Percentiles rank a stretch among this genome's conserved stretches.
phyloP scores from a whole-genome alignment of 331 rosid genomes.

The Phaseolus coccineus region DNA sequence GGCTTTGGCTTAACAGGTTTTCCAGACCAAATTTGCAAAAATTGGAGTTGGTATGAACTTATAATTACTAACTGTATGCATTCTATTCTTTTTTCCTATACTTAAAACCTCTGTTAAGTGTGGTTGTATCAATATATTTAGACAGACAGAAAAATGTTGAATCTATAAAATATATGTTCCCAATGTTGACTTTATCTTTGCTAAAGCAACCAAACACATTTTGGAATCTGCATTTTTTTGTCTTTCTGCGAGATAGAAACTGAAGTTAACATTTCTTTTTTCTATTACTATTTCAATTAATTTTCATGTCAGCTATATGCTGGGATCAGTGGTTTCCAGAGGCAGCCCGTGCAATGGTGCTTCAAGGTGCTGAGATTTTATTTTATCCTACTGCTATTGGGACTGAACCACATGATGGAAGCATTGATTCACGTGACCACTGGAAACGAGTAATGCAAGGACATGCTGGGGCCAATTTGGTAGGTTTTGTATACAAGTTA shows the following conservation, averaged over 20 bases:
- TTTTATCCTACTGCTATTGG: constrained; percentile 99
- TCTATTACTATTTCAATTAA: not conserved
- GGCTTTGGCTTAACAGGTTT: constrained; percentile 69
- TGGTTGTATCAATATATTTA: constrained; percentile 7
- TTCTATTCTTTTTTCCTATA: constrained; percentile 11
- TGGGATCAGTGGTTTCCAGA: constrained; percentile 99
- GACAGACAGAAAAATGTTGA: constrained; percentile 23
- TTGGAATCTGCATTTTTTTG: constrained; percentile 12
- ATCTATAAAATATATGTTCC: not conserved
- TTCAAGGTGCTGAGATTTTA: constrained; percentile 98
- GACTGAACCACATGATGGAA: constrained; percentile 89
- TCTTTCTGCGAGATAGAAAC: constrained; percentile 28
- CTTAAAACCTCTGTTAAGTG: constrained; percentile 17
- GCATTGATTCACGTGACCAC: constrained; percentile 86
- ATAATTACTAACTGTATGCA: constrained; percentile 7
- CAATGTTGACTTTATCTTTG: constrained; percentile 28
- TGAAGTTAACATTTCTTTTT: constrained; percentile 39
- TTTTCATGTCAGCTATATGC: constrained; percentile 78
- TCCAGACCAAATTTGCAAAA: constrained; percentile 86
- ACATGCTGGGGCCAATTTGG: constrained; percentile 97
- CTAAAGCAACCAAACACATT: constrained; percentile 3
- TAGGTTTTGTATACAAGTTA: constrained; percentile 47
- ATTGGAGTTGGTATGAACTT: constrained; percentile 88
- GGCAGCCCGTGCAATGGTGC: constrained; percentile 94
- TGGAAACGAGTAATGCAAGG: constrained; percentile 99